Percentiles rank a stretch among this genome's conserved stretches.
Evolutionary conservation across 2,329 filamentous ascomycete species (phyloP).

Genomic region (Pseudocercospora fijiensis): DNA sequence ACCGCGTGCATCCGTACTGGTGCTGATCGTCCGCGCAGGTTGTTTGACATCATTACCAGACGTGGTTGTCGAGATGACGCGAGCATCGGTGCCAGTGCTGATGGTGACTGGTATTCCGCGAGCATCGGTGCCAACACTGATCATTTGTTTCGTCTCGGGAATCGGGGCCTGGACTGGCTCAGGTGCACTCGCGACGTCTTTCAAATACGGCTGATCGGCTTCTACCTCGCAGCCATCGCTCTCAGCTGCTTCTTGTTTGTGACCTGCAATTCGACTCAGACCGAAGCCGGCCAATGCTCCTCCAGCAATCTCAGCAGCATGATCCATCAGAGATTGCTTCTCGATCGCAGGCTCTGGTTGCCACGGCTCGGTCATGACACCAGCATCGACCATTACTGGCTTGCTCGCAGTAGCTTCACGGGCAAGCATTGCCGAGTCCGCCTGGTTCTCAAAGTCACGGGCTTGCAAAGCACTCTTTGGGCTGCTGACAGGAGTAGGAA

Average conservation of each 20-base stretch:
- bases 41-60: slow-evolving; percentile 13
- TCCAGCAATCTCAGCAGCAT: slow-evolving; percentile 34
- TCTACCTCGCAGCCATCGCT: not conserved
- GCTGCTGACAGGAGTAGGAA: slow-evolving; percentile 8
- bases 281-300: slow-evolving; percentile 39
- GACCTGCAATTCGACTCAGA: slow-evolving; percentile 31
- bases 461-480: slow-evolving; percentile 12
- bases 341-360: slow-evolving; percentile 37
- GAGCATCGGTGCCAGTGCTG: slow-evolving; percentile 18
- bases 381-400: slow-evolving; percentile 57
- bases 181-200: not conserved
- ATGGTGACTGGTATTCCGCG: slow-evolving; percentile 17
- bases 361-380: slow-evolving; percentile 63
- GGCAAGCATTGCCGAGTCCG: slow-evolving; percentile 18
- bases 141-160: slow-evolving; percentile 4
- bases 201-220: not conserved
- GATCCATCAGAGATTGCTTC: slow-evolving; percentile 23
- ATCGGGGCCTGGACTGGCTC: not conserved
- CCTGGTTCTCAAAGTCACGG: slow-evolving; percentile 12
- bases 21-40: slow-evolving; percentile 12
- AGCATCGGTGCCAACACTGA: slow-evolving; percentile 18
- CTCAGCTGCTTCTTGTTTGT: not conserved
- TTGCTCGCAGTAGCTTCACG: slow-evolving; percentile 16
- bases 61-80: slow-evolving; percentile 16
- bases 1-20: slow-evolving; percentile 20